These are phyloP conservation scores for Globisporangium canariense DNA, from an alignment of 352 stramenopile species.

Conservation along the genomic window DNA sequence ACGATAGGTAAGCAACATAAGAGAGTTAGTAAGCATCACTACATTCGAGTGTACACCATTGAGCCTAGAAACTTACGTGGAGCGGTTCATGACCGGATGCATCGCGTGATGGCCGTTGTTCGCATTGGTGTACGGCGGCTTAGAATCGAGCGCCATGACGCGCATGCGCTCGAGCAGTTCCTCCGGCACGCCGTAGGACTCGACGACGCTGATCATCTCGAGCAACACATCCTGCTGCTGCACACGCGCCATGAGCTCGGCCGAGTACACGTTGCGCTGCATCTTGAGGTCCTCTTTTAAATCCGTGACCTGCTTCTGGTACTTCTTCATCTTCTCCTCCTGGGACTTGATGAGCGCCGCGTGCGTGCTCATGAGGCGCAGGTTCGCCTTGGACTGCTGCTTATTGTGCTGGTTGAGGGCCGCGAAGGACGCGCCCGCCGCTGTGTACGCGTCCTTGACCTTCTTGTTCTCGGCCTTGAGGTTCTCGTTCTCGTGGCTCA, in stretches of 20 bases:
- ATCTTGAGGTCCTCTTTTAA: conserved; percentile 80
- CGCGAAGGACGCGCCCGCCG: conserved; percentile 89
- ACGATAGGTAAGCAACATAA: not conserved
- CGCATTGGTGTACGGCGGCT: conserved; percentile 24
- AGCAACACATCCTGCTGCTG: conserved; percentile 46
- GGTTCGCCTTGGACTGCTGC: conserved; percentile 90
- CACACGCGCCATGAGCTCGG: conserved; percentile 71
- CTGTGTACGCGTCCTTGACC: conserved; percentile 92
- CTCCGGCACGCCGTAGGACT: conserved; percentile 49
- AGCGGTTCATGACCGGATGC: conserved; percentile 13
- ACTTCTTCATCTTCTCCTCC: conserved; percentile 90
- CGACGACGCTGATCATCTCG: conserved; percentile 49
- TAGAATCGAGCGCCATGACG: conserved; percentile 43
- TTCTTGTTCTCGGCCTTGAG: conserved; percentile 88
- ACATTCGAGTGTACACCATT: no score
- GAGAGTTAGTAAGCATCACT: not conserved
- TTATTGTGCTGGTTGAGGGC: conserved; percentile 93
- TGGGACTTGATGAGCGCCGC: conserved; percentile 83
- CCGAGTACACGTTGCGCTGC: conserved; percentile 76
- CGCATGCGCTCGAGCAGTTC: conserved; percentile 49
- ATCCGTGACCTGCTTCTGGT: conserved; percentile 81
- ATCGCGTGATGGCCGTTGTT: conserved; percentile 12
- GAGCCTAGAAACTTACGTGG: not conserved
- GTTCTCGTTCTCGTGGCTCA: conserved; percentile 76
- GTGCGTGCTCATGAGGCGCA: conserved; percentile 88